Evolutionary conservation across 1,139 yeast genomes (phyloP).

Genomic region (Geotrichum bryndzae): DNA sequence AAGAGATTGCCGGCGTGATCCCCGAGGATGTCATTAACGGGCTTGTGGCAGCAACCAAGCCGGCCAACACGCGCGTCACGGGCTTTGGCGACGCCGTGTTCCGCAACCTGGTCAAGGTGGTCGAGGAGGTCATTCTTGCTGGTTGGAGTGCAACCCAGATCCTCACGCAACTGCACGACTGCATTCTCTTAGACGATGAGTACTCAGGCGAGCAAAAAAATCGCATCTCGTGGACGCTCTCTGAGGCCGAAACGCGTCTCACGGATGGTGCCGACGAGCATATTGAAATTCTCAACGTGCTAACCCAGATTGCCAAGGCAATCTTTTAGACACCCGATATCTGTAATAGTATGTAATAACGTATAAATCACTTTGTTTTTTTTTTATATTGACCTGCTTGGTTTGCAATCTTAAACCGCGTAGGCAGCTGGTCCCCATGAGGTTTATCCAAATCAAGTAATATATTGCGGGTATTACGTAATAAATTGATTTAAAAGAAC

Average conservation of each 20-base stretch:
- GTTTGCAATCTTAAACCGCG: background rate
- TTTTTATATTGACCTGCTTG: background rate
- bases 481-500: background rate
- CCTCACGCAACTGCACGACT: slow-evolving; percentile 73
- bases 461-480: background rate
- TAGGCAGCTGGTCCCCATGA: background rate
- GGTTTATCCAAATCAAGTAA: background rate
- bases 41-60: slow-evolving; percentile 39
- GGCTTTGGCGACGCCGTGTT: slow-evolving; percentile 16
- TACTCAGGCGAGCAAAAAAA: slow-evolving; percentile 56
- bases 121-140: slow-evolving; percentile 53
- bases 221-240: slow-evolving; percentile 54
- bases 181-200: slow-evolving; percentile 52
- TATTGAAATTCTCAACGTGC: slow-evolving; percentile 67
- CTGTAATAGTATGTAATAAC: background rate
- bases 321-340: background rate
- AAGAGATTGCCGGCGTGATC: slow-evolving; percentile 83
- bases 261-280: slow-evolving; percentile 90
- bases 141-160: slow-evolving; percentile 90
- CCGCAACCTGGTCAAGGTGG: slow-evolving; percentile 41
- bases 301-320: slow-evolving; percentile 44
- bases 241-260: slow-evolving; percentile 69
- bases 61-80: background rate
- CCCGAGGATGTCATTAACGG: slow-evolving; percentile 49
- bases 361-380: background rate